Conservation (phyloP, 805 yeast species). For the Geotrichum ghanense region DNA sequence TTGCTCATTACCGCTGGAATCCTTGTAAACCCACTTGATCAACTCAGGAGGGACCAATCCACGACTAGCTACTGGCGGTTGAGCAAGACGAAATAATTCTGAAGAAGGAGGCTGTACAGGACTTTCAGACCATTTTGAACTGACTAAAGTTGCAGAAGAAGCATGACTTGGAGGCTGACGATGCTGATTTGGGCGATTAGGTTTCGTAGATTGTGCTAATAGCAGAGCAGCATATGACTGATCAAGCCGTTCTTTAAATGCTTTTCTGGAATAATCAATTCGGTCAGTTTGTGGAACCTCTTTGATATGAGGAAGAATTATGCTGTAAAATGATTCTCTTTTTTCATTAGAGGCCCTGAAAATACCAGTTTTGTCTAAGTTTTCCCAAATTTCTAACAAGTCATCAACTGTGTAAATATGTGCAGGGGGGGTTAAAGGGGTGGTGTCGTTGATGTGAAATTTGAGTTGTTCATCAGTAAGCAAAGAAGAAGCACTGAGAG, state of each 20-base stretch:
- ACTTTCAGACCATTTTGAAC: neutral
- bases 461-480: neutral
- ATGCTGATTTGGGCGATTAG: neutral
- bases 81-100: neutral
- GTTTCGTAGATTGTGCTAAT: neutral
- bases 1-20: conserved; percentile 56
- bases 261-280: neutral
- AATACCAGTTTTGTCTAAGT: neutral
- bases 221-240: neutral
- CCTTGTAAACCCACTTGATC: conserved; percentile 63
- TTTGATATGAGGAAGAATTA: neutral
- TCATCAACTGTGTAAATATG: neutral
- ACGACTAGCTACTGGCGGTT: conserved; percentile 8
- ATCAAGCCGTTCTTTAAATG: neutral
- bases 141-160: neutral
- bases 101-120: conserved; percentile 6
- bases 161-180: neutral
- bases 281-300: neutral
- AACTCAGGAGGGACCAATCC: conserved; percentile 30
- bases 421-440: no score
- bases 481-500: neutral
- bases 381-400: neutral
- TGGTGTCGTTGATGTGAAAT: no score
- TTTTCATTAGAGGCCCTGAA: neutral
- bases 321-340: neutral